Evolutionary conservation across 2,329 filamentous ascomycete species (phyloP), one percentile per base, ranked within the genome.

Genomic region (Fusarium domesticum): DNA sequence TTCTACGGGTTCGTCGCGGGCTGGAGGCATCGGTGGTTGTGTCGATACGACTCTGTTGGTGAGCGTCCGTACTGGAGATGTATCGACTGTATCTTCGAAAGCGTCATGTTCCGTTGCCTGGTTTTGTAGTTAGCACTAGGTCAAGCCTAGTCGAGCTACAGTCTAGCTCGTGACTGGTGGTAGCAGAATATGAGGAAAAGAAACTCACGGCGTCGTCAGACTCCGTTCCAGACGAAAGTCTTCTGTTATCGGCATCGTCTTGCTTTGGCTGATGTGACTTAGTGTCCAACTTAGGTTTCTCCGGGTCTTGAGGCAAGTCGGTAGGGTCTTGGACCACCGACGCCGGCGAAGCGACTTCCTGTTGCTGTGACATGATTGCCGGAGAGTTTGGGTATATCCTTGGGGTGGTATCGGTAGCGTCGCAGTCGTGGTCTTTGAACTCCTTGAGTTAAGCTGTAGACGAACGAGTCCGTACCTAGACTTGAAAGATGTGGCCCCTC

Each of bases 1-100:
- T 23, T 56, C 46, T 5, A 37, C 40, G 25, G 39, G 18, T 15
- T 43, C 31, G 15, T 54, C 48, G 18, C 58, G 51, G 23, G 48
- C 42, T 28, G 59, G 44, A n/a, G 58, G 45, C 39, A 53, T 61
- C 18, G 62, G 60, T 47, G 65, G 70, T 31, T 68, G 58, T 35
- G 64, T 52, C 15, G 67, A 67, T 5, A 59, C 54, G 41, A 61
- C 56, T 61, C 75, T 69, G 54, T 73, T 74, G 30, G 78, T 82
- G 50, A 89, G 68, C 18, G 85, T 89, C 48, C 85, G 80, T 40
- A 80, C 72, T 25, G 81, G 83, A 35, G 73, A 68, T 47, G 75
- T 79, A 66, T 88, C 85, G 56, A 81, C 72, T 43, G 88, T 89
- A 74, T 96, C 89, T 70, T 95, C 89, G 61, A 95, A 95, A 14